phyloP scores from a whole-genome alignment of 2,329 filamentous ascomycete species.

The Fonsecaea monophora region DNA sequence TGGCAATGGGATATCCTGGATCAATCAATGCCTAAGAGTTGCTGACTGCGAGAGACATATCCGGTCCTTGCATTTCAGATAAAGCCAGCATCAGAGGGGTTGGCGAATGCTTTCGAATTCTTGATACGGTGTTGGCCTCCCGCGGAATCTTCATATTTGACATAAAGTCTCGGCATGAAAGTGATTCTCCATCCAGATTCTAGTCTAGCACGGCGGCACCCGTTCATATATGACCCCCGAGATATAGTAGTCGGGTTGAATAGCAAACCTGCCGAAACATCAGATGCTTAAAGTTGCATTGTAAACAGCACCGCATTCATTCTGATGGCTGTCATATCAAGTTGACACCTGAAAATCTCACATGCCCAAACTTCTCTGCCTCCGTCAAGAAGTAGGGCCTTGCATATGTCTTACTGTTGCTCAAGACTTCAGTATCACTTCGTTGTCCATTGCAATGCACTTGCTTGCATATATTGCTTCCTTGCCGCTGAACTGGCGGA shows the following conservation, averaged over 20 bases:
- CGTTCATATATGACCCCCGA: background rate
- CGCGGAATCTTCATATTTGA: background rate
- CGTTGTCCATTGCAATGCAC: conserved; percentile 7
- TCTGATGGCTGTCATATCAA: conserved; percentile 34
- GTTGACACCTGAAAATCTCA: conserved; percentile 11
- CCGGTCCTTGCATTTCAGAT: no score
- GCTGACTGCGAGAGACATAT: no score
- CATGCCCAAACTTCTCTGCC: conserved; percentile 3
- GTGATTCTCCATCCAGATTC: background rate
- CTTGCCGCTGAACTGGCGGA: background rate
- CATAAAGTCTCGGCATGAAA: background rate
- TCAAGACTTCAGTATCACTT: background rate
- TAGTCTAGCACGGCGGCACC: background rate
- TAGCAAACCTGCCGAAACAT: background rate
- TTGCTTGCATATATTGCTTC: conserved; percentile 1
- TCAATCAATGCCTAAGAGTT: no score
- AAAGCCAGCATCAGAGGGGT: background rate
- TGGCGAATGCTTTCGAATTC: background rate
- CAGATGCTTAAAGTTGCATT: background rate
- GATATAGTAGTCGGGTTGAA: background rate
- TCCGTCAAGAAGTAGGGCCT: background rate
- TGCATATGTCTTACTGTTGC: conserved; percentile 9
- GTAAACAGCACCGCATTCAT: conserved; percentile 20
- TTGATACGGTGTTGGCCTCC: background rate
- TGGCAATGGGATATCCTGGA: no score